Evolutionary conservation across 2,329 filamentous ascomycete species (phyloP).

Genomic region (Calonectria hongkongensis): DNA sequence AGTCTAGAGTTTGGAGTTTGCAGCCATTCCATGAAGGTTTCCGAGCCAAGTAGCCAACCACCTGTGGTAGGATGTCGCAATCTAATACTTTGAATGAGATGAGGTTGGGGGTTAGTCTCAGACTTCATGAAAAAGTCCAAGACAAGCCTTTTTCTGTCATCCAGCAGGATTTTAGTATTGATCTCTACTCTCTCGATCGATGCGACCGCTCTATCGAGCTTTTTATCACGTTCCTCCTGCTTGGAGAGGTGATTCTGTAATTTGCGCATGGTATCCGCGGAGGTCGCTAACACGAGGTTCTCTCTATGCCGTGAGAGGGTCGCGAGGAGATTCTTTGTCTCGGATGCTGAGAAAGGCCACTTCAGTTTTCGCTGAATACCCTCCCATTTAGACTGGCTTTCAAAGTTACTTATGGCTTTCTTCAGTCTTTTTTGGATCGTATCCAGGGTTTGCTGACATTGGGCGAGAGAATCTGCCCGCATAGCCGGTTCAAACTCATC

Average conservation of each 20-base stretch:
- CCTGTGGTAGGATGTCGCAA: conserved; percentile 39
- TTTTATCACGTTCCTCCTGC: not conserved
- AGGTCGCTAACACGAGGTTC: conserved; percentile 33
- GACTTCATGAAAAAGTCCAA: conserved; percentile 31
- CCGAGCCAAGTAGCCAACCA: conserved; percentile 26
- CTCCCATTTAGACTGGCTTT: conserved; percentile 2
- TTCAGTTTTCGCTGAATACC: conserved; percentile 27
- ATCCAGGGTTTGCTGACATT: conserved; percentile 25
- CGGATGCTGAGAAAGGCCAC: conserved; percentile 42
- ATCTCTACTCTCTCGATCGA: conserved; percentile 7
- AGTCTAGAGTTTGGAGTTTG: conserved; percentile 24
- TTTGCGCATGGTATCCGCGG: conserved; percentile 38
- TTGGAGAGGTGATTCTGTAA: not conserved
- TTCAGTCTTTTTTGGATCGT: conserved; percentile 12
- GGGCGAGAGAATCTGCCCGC: conserved; percentile 19
- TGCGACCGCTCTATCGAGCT: not conserved
- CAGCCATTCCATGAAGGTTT: conserved; percentile 30
- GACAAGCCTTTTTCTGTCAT: not conserved
- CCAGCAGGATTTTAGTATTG: conserved; percentile 26
- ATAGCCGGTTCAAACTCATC: conserved; percentile 22
- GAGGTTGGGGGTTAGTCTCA: conserved; percentile 8
- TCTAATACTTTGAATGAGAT: conserved; percentile 10
- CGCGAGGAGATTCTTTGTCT: conserved; percentile 32
- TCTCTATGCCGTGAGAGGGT: conserved; percentile 42
- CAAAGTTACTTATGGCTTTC: conserved; percentile 18